phyloP scores from a whole-genome alignment of 179 eudicot species.

The Patellifolia procumbens region DNA sequence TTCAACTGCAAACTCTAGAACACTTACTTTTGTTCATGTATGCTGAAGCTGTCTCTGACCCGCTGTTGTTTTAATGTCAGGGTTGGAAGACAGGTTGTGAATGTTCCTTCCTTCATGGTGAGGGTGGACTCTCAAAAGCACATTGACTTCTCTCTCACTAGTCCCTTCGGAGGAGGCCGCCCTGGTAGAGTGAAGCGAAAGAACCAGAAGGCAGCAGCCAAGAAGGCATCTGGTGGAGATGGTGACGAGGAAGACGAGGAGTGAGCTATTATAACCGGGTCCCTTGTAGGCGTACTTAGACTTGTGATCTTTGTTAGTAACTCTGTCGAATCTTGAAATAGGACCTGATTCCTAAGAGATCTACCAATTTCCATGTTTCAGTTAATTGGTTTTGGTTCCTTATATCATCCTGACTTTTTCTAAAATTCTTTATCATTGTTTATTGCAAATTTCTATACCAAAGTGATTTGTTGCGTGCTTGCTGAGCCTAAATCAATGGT shows the following conservation, averaged over 20 bases:
- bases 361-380: neutral
- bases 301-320: neutral
- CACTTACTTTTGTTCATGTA: no score
- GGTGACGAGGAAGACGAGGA: slow-evolving; percentile 78
- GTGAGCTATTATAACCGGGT: slow-evolving; percentile 12
- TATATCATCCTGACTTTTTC: neutral
- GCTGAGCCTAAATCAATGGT: no score
- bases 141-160: slow-evolving; percentile 72
- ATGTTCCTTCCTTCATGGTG: slow-evolving; percentile 70
- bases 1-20: no score
- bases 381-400: neutral
- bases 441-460: no score
- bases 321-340: slow-evolving; percentile 2
- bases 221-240: slow-evolving; percentile 76
- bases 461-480: no score
- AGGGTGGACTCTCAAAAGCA: slow-evolving; percentile 77
- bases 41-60: no score
- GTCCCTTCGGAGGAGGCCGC: slow-evolving; percentile 78
- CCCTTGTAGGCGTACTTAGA: neutral
- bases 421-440: no score
- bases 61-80: slow-evolving; percentile 25
- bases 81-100: slow-evolving; percentile 82
- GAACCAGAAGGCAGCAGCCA: slow-evolving; percentile 70
- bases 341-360: neutral
- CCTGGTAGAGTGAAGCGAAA: slow-evolving; percentile 84